These are phyloP conservation scores for Cupressus sempervirens DNA, from an alignment of 75 land plant genomes.

Conservation along the genomic window DNA sequence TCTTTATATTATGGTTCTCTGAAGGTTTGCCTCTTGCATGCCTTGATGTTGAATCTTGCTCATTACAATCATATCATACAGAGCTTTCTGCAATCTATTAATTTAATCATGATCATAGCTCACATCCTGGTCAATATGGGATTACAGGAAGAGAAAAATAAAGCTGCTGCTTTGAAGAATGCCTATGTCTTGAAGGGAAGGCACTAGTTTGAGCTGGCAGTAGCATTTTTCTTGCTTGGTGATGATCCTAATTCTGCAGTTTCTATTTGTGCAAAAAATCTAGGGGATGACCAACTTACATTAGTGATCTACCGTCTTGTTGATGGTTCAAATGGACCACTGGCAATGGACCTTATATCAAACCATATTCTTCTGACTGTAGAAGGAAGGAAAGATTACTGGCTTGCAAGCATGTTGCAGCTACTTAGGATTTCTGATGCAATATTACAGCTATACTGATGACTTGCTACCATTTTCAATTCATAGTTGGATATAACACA, in stretches of 20 bases:
- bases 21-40: background rate
- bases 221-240: conserved; percentile 93
- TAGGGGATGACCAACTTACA: conserved; percentile 95
- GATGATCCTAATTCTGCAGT: conserved; percentile 85
- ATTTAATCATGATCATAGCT: background rate
- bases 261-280: conserved; percentile 79
- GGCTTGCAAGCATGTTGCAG: conserved; percentile 92
- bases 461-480: background rate
- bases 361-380: conserved; percentile 64
- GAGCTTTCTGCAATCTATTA: background rate
- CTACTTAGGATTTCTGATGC: conserved; percentile 26
- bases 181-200: conserved; percentile 96
- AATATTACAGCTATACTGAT: background rate
- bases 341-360: conserved; percentile 55
- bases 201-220: conserved; percentile 90
- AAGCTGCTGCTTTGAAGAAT: conserved; percentile 98
- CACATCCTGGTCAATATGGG: conserved; percentile 8
- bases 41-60: background rate
- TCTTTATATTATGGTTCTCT: background rate
- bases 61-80: background rate
- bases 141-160: conserved; percentile 83
- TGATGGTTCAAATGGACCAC: conserved; percentile 74
- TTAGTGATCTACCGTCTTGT: conserved; percentile 82
- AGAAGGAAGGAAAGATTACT: conserved; percentile 56
- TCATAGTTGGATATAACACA: conserved; percentile 4